Evolutionary conservation across 1,139 yeast genomes (phyloP), one percentile per base, ranked within the genome.

Genomic region (Scheffersomyces parashehatae): DNA sequence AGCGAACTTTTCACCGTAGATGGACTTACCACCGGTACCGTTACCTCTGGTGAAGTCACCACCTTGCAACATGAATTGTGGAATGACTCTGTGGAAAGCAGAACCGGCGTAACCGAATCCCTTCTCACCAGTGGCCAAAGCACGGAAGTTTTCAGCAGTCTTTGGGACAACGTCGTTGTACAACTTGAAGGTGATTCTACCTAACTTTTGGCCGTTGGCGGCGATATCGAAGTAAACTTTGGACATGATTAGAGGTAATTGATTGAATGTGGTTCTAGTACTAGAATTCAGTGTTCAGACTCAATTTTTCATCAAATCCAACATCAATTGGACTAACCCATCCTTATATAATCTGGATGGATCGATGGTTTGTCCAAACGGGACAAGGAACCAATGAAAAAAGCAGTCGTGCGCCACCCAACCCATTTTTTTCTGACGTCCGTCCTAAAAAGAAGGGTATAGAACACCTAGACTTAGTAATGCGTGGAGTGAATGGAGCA

Each of bases 1-100:
- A 52, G 95, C 85, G 75, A 93, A 93, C 77, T 85, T 86, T 64
- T 81, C 85, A 67, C 98, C 98, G 82, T 93, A 93, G 83, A 93
- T 93, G 60, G 97, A 89, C 81, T 90, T 90, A 73, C 99, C 99
- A 73, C 98, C 99, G 61, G 96, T 88, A 73, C 99, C 97, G 69
- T 85, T 87, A 63, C 89, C 85, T 65, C 85, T 78, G 69, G 96
- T 90, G 84, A 90, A 88, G 74, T 90, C 98, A 83, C 99, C 99
- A 76, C 98, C 98, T 79, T 93, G 99, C 70, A 91, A 81, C 99
- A 93, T 93, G 83, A 93, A 93, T 61, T 88, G 85, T 60, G 98
- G 98, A 64, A 93, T 93, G 59, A 93, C 96, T 78, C 99, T 85
- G 91, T 93, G 99, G 96, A 93, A 93, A 59, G 84, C 74, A 46